These are phyloP conservation scores for Penicillium subrubescens DNA, from an alignment of 495 filamentous ascomycete genomes.

Conservation along the genomic window DNA sequence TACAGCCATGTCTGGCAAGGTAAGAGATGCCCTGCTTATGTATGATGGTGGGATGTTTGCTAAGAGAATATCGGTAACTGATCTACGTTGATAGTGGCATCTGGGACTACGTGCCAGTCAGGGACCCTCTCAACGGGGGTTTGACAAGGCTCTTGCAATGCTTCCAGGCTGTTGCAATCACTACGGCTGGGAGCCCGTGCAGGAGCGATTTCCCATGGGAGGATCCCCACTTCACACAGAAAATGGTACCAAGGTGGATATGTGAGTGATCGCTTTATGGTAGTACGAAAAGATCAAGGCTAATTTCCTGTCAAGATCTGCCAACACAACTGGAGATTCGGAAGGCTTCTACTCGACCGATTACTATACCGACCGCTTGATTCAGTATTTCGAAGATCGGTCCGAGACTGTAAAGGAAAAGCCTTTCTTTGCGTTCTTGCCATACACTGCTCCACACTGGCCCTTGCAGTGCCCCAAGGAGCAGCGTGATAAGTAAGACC, in stretches of 20 bases:
- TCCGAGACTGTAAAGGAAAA: slow-evolving; percentile 28
- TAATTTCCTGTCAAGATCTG: not conserved
- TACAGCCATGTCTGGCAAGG: slow-evolving; percentile 53
- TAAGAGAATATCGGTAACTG: not conserved
- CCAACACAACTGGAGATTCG: slow-evolving; percentile 7
- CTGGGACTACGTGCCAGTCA: slow-evolving; percentile 9
- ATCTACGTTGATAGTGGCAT: slow-evolving; percentile 32
- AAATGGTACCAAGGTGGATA: not conserved
- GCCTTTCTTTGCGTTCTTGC: slow-evolving; percentile 47
- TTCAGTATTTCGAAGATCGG: slow-evolving; percentile 43
- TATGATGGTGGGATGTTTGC: not conserved
- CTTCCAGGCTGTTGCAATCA: slow-evolving; percentile 49
- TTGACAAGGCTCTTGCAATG: slow-evolving; percentile 28
- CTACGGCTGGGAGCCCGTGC: slow-evolving; percentile 51
- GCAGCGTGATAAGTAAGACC: slow-evolving; percentile 23
- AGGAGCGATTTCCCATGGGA: not conserved
- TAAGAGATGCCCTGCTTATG: not conserved
- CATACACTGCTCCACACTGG: slow-evolving; percentile 51
- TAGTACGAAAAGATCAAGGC: too few species aligned
- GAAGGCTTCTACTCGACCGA: slow-evolving; percentile 42
- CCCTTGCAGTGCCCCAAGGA: slow-evolving; percentile 42
- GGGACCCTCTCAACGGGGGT: slow-evolving; percentile 14
- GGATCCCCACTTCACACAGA: slow-evolving; percentile 31
- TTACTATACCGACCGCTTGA: slow-evolving; percentile 39
- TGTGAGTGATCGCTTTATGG: too few species aligned